Conservation (phyloP, 768 basidiomycete genomes). For the Mycena metata region DNA sequence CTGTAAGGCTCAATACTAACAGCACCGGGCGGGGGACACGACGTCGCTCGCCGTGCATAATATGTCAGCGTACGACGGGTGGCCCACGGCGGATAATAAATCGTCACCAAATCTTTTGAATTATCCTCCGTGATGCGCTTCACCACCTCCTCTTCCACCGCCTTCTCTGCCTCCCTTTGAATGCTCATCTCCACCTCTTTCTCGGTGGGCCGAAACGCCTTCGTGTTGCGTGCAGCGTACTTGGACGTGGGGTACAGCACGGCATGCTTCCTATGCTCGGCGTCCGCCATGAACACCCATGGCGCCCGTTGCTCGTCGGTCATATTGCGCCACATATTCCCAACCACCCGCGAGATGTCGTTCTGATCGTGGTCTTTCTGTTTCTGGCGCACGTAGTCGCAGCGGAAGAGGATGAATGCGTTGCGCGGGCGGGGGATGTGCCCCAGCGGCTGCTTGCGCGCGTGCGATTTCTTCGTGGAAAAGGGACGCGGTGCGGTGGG, state of each 20-base stretch:
- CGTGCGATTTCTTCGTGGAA: conserved; percentile 59
- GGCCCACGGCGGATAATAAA: conserved; percentile 38
- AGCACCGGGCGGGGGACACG: conserved; percentile 31
- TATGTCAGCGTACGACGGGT: conserved; percentile 33
- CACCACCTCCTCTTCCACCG: conserved; percentile 17
- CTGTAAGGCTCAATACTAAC: conserved; percentile 31
- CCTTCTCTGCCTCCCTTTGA: conserved; percentile 22
- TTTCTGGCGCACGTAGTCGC: conserved; percentile 76
- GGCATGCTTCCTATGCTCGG: conserved; percentile 61
- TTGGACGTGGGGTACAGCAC: conserved; percentile 59
- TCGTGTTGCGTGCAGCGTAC: conserved; percentile 48
- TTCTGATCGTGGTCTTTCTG: conserved; percentile 71
- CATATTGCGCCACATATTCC: conserved; percentile 75
- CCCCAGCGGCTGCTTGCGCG: conserved; percentile 59
- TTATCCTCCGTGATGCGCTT: conserved; percentile 10
- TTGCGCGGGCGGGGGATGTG: conserved; percentile 83
- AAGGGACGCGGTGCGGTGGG: conserved; percentile 33
- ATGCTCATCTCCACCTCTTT: conserved; percentile 15
- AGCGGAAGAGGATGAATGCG: conserved; percentile 86
- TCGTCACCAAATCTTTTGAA: conserved; percentile 24
- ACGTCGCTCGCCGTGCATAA: conserved; percentile 33
- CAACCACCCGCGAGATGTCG: conserved; percentile 77
- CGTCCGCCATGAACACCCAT: conserved; percentile 64
- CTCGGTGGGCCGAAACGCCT: conserved; percentile 13
- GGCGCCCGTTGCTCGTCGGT: conserved; percentile 57